Evolutionary conservation across 1,139 yeast genomes (phyloP).

Genomic region (Pneumocystis jirovecii): DNA sequence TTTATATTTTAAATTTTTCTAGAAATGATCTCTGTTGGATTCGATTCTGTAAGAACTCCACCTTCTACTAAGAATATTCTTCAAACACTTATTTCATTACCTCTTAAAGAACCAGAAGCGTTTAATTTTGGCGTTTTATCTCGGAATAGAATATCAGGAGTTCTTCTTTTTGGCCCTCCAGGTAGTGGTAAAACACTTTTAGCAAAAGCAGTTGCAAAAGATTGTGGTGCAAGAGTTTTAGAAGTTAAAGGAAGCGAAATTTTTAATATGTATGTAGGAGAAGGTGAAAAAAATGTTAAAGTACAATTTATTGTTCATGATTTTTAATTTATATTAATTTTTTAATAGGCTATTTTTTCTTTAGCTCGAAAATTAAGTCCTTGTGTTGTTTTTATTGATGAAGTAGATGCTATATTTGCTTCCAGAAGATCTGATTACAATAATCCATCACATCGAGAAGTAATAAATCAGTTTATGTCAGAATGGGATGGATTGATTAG

Average conservation of each 20-base stretch:
- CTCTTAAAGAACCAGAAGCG: constrained; percentile 13
- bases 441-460: constrained; percentile 92
- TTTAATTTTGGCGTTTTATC: constrained; percentile 14
- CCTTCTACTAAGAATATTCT: constrained; percentile 12
- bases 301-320: constrained; percentile 29
- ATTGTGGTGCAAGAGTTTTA: constrained; percentile 85
- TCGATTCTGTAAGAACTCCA: constrained; percentile 11
- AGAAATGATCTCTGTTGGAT: constrained; percentile 8
- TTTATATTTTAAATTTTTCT: neutral
- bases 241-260: constrained; percentile 92
- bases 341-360: constrained; percentile 71
- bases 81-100: constrained; percentile 10
- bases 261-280: constrained; percentile 96
- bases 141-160: constrained; percentile 28
- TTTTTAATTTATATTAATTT: neutral
- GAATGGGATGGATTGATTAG: constrained; percentile 99
- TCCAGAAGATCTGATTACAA: constrained; percentile 95
- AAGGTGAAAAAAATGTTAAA: constrained; percentile 73
- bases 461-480: constrained; percentile 87
- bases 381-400: constrained; percentile 90
- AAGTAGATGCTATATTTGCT: constrained; percentile 74
- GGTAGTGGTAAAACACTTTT: constrained; percentile 48
- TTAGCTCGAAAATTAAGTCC: constrained; percentile 98
- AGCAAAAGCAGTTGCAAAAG: constrained; percentile 95
- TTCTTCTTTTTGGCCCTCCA: constrained; percentile 9